Percentiles rank a stretch among this genome's conserved stretches.
Evolutionary conservation across 73 alveolate genomes (phyloP).

Genomic region (Paramecium sonneborni): DNA sequence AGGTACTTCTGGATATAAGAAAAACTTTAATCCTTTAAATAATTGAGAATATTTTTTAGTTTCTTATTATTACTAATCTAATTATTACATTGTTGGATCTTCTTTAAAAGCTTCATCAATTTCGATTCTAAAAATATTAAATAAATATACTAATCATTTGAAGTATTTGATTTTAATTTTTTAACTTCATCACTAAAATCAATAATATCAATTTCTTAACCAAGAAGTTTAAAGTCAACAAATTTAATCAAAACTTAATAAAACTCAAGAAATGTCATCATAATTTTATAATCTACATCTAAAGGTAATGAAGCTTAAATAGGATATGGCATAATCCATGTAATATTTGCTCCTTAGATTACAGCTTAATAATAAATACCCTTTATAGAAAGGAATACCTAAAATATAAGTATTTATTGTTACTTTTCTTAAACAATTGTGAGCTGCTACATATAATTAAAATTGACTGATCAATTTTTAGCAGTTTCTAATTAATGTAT

Average conservation of each 20-base stretch:
- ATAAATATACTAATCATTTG: not conserved
- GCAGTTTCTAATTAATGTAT: slow-evolving; percentile 45
- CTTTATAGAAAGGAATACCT: slow-evolving; percentile 59
- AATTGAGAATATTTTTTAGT: slow-evolving; percentile 4
- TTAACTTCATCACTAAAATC: not conserved
- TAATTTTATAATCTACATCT: slow-evolving; percentile 65
- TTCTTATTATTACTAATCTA: slow-evolving; percentile 32
- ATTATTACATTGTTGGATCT: slow-evolving; percentile 34
- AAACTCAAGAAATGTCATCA: slow-evolving; percentile 66
- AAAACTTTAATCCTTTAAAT: slow-evolving; percentile 60
- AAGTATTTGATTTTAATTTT: not conserved
- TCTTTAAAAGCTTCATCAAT: slow-evolving; percentile 64
- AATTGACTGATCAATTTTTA: slow-evolving; percentile 51
- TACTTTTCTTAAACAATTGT: slow-evolving; percentile 62
- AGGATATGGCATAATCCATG: slow-evolving; percentile 67
- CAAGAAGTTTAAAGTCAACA: slow-evolving; percentile 55
- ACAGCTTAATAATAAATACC: slow-evolving; percentile 67
- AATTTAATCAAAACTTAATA: slow-evolving; percentile 58
- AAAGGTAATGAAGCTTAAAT: slow-evolving; percentile 61
- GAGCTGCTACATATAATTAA: slow-evolving; percentile 22
- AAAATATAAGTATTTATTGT: not conserved
- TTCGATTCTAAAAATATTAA: not conserved
- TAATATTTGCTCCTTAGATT: slow-evolving; percentile 51
- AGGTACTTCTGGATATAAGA: slow-evolving; percentile 65
- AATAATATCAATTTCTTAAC: not conserved